Evolutionary conservation across 805 yeast species (phyloP).

Genomic region (Candida jianshihensis): DNA sequence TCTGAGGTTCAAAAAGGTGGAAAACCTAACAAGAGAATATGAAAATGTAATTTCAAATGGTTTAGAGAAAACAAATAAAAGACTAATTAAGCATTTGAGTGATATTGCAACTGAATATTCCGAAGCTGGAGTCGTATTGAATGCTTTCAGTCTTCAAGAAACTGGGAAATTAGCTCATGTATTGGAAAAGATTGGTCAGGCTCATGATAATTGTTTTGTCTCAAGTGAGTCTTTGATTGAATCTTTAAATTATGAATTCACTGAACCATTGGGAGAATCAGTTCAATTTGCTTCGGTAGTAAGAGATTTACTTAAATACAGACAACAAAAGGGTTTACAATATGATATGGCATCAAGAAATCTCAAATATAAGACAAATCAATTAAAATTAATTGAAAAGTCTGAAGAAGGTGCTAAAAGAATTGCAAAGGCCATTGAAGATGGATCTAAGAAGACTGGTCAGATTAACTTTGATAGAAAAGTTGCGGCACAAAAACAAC

Average conservation of each 20-base stretch:
- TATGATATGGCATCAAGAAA: slow-evolving; percentile 35
- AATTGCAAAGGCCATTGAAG: slow-evolving; percentile 26
- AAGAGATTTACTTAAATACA: slow-evolving; percentile 46
- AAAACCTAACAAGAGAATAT: slow-evolving; percentile 37
- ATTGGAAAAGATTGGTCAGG: slow-evolving; percentile 77
- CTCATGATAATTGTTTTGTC: slow-evolving; percentile 65
- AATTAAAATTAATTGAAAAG: slow-evolving; percentile 31
- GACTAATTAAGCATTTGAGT: slow-evolving; percentile 40
- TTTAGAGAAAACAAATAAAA: slow-evolving; percentile 51
- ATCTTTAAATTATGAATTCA: slow-evolving; percentile 49
- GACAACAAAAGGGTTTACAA: slow-evolving; percentile 43
- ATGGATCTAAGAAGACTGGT: slow-evolving; percentile 18
- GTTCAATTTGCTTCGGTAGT: slow-evolving; percentile 57
- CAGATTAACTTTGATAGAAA: slow-evolving; percentile 24
- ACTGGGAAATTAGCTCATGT: slow-evolving; percentile 37
- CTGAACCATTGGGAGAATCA: slow-evolving; percentile 66
- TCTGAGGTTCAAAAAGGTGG: slow-evolving; percentile 33
- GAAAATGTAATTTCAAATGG: slow-evolving; percentile 37
- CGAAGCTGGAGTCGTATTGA: slow-evolving; percentile 65
- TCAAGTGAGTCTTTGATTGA: slow-evolving; percentile 42
- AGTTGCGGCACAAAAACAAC: slow-evolving; percentile 14
- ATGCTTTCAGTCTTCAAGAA: slow-evolving; percentile 49
- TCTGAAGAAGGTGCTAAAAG: slow-evolving; percentile 39
- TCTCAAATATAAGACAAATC: slow-evolving; percentile 26
- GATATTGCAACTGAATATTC: slow-evolving; percentile 58